Evolutionary conservation across 257 asterid species (phyloP).

Genomic region (Lavandula angustifolia): DNA sequence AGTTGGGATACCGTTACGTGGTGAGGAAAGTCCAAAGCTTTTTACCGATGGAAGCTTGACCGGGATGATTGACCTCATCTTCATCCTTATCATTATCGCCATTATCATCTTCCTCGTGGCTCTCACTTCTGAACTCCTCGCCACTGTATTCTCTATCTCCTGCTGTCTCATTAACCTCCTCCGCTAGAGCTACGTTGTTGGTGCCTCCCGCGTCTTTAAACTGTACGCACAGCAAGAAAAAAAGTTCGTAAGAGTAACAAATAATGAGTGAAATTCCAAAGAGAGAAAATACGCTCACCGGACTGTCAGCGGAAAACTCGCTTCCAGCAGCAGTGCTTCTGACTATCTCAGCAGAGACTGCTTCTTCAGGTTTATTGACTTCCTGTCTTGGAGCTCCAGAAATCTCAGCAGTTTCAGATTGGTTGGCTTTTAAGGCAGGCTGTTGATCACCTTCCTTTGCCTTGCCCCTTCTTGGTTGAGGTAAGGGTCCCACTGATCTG

Average conservation of each 20-base stretch:
- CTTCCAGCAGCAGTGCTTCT: constrained; percentile 50
- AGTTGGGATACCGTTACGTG: constrained; percentile 43
- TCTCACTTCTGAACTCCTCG: constrained; percentile 44
- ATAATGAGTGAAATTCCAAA: not conserved
- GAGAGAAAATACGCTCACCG: constrained; percentile 36
- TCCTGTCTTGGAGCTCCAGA: constrained; percentile 48
- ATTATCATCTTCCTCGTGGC: constrained; percentile 42
- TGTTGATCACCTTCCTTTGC: constrained; percentile 38
- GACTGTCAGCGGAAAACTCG: constrained; percentile 71
- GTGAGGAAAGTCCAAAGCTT: constrained; percentile 93
- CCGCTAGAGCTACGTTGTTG: constrained; percentile 39
- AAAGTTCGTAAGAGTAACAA: not conserved
- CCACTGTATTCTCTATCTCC: constrained; percentile 34
- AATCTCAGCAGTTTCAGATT: constrained; percentile 33
- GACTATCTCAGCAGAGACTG: constrained; percentile 23
- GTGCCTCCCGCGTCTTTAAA: constrained; percentile 43
- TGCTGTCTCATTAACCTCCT: constrained; percentile 62
- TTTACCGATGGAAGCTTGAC: constrained; percentile 84
- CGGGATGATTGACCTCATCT: constrained; percentile 74
- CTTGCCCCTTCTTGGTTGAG: constrained; percentile 45
- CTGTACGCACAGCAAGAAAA: constrained; percentile 39
- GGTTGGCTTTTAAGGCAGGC: constrained; percentile 32
- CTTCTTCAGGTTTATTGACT: constrained; percentile 38
- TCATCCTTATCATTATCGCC: constrained; percentile 41
- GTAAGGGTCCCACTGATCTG: constrained; percentile 61